A percentile compares a stretch with the other conserved stretches of the same genome.
Conservation (phyloP, 129 eudicot species). For the Centaurea solstitialis region DNA sequence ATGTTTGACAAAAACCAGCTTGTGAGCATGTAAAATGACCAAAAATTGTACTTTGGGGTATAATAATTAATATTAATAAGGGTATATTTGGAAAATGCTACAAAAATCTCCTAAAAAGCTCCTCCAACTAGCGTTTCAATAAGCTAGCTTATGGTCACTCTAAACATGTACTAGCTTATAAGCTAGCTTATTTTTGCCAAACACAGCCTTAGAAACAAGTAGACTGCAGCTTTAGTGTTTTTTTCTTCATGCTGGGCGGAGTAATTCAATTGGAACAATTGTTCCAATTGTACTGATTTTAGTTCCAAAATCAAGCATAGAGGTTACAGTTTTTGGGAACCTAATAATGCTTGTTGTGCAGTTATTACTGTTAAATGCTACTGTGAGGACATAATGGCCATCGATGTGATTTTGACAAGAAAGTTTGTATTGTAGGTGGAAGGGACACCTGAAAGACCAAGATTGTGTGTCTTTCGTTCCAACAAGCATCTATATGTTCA, state of each 20-base stretch:
- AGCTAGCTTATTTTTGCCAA: no score
- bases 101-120: no score
- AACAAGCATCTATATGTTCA: slow-evolving; percentile 93
- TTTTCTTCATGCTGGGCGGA: neutral
- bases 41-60: no score
- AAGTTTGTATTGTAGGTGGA: slow-evolving; percentile 52
- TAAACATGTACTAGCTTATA: no score
- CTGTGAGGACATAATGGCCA: neutral
- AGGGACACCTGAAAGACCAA: slow-evolving; percentile 95
- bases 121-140: no score
- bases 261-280: slow-evolving; percentile 9
- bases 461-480: slow-evolving; percentile 88
- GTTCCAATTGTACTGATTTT: no score
- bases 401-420: neutral
- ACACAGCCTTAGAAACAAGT: no score
- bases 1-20: no score
- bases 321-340: neutral
- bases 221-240: neutral
- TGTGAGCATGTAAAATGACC: no score
- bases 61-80: no score
- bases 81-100: no score
- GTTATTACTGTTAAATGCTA: neutral
- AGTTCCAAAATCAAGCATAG: neutral
- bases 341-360: neutral
- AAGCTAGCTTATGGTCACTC: no score